Base-by-base conservation (phyloP, 305 asterid genomes). In the Fraxinus greggii region DNA sequence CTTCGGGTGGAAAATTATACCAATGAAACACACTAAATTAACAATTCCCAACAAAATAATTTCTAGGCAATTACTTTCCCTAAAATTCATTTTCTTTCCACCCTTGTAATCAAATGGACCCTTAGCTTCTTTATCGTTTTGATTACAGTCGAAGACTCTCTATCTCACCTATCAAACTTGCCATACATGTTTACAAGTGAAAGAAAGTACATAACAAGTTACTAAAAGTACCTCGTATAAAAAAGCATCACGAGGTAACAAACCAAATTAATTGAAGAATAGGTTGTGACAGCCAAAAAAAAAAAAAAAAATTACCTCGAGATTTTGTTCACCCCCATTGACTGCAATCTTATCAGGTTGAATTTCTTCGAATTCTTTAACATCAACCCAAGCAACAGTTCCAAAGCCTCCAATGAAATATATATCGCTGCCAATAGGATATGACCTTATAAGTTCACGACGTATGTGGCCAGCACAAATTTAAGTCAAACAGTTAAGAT, bases 401-500 rank as follows among this genome's bases (percentile, higher is more conserved):
- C 98, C 98, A 83, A 94, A 96, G 84, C 99, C 99, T 84, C 99
- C 98, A 42, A 96, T 93, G 85, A 96, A 96, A 88, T 96, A 94
- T 89, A 96, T 91, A 87, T 96, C 99, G 86, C 99, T 96, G 93
- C 70, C 78, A 80, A 76, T 26, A 82, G 56, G 70, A 72, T 75
- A 38, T 8, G 59, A 48, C 59, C 59, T 48, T 48, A 48, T 48
- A 48, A 48, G 59, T 48, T 48, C 26, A 54, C 26, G 4, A 59
- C 69, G 1, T 21, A 24, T 3, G 12, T 61, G 70, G 4, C 31
- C 70, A 61, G 70, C 13, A 61, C 32, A 61, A 61, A 7, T 61
- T 7, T 21, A 61, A 61, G 31, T 15, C 31, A 61, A 61, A 61
- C 31, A 15, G 4, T 61, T 23, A 23, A 23, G 31, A 23, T 61